Percentiles rank a stretch among this genome's conserved stretches.
phyloP scores from a whole-genome alignment of 441 rosid genomes.

The Pelargonium fulgidum region DNA sequence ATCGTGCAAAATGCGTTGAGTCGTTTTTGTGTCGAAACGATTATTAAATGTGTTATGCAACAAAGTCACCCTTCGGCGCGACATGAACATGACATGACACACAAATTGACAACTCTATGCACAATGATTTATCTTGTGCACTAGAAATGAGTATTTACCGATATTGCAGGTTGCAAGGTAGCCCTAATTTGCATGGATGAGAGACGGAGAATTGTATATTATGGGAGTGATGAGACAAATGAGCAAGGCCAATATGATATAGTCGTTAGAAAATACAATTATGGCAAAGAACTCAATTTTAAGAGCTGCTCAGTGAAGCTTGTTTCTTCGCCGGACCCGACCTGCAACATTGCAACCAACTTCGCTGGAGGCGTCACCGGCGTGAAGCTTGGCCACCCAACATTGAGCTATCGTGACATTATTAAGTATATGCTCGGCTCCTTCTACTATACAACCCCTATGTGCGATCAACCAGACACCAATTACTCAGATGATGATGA shows the following conservation, averaged over 20 bases:
- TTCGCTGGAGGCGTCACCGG: slow-evolving; percentile 57
- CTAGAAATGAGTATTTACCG: not conserved
- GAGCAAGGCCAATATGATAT: slow-evolving; percentile 52
- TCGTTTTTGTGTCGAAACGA: too few species aligned
- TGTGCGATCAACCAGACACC: slow-evolving; percentile 57
- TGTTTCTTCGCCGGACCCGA: slow-evolving; percentile 53
- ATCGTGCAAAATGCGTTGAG: too few species aligned
- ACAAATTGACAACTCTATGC: not conserved
- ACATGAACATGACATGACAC: not conserved
- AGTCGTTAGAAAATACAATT: slow-evolving; percentile 28
- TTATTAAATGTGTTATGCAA: too few species aligned
- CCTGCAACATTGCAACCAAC: slow-evolving; percentile 58
- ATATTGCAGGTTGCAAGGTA: slow-evolving; percentile 44
- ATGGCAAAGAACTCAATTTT: slow-evolving; percentile 42
- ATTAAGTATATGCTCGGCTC: slow-evolving; percentile 40
- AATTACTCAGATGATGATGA: not conserved
- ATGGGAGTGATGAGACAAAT: slow-evolving; percentile 55
- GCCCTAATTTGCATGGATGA: slow-evolving; percentile 67
- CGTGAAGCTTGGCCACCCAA: slow-evolving; percentile 43
- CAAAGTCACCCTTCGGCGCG: too few species aligned
- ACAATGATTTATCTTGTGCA: too few species aligned
- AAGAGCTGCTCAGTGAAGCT: slow-evolving; percentile 51
- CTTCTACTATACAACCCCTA: slow-evolving; percentile 57
- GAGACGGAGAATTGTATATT: slow-evolving; percentile 46
- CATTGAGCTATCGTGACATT: slow-evolving; percentile 35